Evolutionary conservation across 192 early-diverging fungal species (phyloP).

Genomic region (Lobulomyces angularis): DNA sequence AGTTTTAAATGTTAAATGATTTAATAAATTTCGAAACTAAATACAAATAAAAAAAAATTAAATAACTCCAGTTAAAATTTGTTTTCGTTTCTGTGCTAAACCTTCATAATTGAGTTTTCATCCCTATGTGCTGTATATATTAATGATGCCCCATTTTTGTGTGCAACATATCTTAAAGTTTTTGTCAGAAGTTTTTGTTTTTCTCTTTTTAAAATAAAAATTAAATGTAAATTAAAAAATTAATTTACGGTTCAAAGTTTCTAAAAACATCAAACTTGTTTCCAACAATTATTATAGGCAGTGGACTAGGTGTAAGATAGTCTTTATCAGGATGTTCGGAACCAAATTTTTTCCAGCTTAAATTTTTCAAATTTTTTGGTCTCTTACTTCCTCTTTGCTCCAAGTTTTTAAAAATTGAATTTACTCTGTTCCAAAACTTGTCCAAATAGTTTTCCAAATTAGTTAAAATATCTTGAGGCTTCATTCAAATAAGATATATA

Average conservation of each 20-base stretch:
- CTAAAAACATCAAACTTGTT: conserved; percentile 30
- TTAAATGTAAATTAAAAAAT: neutral
- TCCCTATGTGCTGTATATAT: conserved; percentile 28
- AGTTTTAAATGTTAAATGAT: conserved; percentile 28
- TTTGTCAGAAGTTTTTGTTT: conserved; percentile 26
- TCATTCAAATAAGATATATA: conserved; percentile 1
- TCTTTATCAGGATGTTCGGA: conserved; percentile 29
- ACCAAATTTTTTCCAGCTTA: conserved; percentile 28
- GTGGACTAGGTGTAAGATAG: conserved; percentile 17
- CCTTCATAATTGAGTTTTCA: conserved; percentile 20
- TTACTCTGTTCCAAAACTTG: conserved; percentile 13
- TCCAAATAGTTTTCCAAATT: conserved; percentile 19
- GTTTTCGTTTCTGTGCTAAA: neutral
- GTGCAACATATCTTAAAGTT: conserved; percentile 29
- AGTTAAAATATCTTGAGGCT: conserved; percentile 19
- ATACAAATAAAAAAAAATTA: neutral
- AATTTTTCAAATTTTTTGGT: conserved; percentile 24
- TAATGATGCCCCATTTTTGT: conserved; percentile 31
- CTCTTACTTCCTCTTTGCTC: conserved; percentile 31
- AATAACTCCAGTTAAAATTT: neutral
- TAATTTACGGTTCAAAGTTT: conserved; percentile 30
- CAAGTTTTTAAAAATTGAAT: conserved; percentile 22
- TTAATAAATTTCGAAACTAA: conserved; percentile 14
- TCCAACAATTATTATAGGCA: conserved; percentile 32
- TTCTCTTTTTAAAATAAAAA: conserved; percentile 14